A percentile compares a stretch with the other conserved stretches of the same genome.
Conservation (phyloP, 768 basidiomycete species). For the Boletellus ananas region DNA sequence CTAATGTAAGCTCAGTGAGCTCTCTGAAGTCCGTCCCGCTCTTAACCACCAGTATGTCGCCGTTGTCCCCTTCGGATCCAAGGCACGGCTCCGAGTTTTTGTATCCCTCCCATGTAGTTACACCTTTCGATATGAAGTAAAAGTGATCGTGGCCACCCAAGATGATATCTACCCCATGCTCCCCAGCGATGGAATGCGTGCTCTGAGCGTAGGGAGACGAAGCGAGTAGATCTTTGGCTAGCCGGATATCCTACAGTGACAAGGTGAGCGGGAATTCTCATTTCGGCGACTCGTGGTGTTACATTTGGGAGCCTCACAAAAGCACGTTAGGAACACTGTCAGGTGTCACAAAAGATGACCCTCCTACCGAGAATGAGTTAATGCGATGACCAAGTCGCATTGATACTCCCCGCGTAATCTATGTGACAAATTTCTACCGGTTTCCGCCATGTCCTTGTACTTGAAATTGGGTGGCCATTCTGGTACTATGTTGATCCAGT, state of each 20-base stretch:
- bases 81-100: conserved; percentile 49
- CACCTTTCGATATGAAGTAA: conserved; percentile 69
- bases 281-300: neutral
- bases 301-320: conserved; percentile 29
- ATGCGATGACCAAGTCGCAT: conserved; percentile 80
- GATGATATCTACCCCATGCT: conserved; percentile 79
- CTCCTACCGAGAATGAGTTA: conserved; percentile 76
- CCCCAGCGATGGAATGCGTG: conserved; percentile 36
- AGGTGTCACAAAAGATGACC: conserved; percentile 3
- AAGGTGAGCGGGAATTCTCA: conserved; percentile 6
- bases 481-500: conserved; percentile 85
- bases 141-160: conserved; percentile 90
- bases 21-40: conserved; percentile 91
- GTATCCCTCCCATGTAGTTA: conserved; percentile 62
- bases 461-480: conserved; percentile 82
- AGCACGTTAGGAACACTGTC: neutral
- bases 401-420: conserved; percentile 64
- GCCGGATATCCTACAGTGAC: conserved; percentile 53
- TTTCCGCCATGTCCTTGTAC: conserved; percentile 71
- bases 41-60: conserved; percentile 72
- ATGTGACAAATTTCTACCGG: conserved; percentile 68
- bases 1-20: conserved; percentile 68
- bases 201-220: conserved; percentile 55
- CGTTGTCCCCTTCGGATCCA: conserved; percentile 67
- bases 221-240: conserved; percentile 64